Conservation (phyloP, 331 rosid genomes). For the Phaseolus coccineus region DNA sequence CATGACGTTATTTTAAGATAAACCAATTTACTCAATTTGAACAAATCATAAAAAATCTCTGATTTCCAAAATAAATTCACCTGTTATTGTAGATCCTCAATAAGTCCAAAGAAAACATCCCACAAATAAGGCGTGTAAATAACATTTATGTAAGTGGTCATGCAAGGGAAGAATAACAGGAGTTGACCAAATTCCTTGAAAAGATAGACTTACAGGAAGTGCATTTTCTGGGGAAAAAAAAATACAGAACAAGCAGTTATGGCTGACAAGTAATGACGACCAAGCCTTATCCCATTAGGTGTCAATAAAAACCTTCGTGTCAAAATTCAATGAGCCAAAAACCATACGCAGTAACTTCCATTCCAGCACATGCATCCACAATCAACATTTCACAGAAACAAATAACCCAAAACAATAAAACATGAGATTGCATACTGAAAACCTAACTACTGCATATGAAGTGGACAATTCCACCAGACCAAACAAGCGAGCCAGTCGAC, state of each 20-base stretch:
- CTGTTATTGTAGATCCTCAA: slow-evolving; percentile 13
- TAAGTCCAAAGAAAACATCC: background rate
- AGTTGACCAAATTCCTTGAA: slow-evolving; percentile 26
- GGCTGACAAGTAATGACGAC: background rate
- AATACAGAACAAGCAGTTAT: background rate
- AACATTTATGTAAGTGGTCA: background rate
- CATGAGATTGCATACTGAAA: slow-evolving; percentile 44
- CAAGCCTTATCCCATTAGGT: background rate
- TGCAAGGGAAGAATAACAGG: slow-evolving; percentile 15
- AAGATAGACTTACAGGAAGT: background rate
- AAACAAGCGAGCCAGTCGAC: background rate
- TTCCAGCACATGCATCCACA: background rate
- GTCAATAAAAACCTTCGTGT: background rate
- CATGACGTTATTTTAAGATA: background rate
- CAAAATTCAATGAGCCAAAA: slow-evolving; percentile 12
- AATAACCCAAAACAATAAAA: slow-evolving; percentile 17
- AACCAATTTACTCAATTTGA: slow-evolving; percentile 19
- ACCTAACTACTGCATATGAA: slow-evolving; percentile 9
- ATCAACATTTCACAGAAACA: background rate
- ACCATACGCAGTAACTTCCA: slow-evolving; percentile 12
- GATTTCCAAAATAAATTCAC: background rate
- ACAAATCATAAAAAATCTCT: slow-evolving; percentile 26
- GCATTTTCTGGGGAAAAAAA: background rate
- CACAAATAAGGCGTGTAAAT: background rate
- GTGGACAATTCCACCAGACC: background rate